Percentiles rank a stretch among this genome's conserved stretches.
phyloP scores from a whole-genome alignment of 1,284 basidiomycete genomes.

The Cryptococcus sp. region DNA sequence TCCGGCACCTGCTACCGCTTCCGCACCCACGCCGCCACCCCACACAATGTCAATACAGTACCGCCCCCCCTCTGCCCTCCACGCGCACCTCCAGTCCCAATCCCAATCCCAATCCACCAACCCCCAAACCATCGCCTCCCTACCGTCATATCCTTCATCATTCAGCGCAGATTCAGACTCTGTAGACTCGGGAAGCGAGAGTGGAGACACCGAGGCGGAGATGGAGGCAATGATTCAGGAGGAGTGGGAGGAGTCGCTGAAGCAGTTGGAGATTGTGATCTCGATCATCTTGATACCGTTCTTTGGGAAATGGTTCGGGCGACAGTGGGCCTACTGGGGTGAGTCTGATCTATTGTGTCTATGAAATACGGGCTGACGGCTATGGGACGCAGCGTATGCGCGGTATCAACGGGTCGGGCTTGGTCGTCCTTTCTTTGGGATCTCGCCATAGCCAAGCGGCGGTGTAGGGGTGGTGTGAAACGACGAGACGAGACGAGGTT shows the following conservation, averaged over 20 bases:
- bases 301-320: conserved; percentile 81
- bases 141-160: conserved; percentile 51
- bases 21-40: neutral
- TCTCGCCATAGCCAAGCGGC: neutral
- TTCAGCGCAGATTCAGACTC: conserved; percentile 51
- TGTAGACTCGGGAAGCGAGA: conserved; percentile 54
- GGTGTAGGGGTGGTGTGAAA: neutral
- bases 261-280: conserved; percentile 75
- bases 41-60: conserved; percentile 37
- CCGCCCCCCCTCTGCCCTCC: conserved; percentile 15
- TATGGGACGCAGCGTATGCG: conserved; percentile 1
- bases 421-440: conserved; percentile 3
- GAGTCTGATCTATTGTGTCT: conserved; percentile 38
- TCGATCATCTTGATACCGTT: conserved; percentile 77
- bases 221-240: conserved; percentile 67
- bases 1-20: no score
- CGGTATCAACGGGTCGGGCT: conserved; percentile 7
- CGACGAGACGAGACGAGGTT: neutral
- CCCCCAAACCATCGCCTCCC: conserved; percentile 12
- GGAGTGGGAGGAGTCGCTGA: conserved; percentile 87
- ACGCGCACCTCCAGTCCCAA: neutral
- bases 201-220: conserved; percentile 56
- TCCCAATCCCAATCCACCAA: conserved; percentile 5
- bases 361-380: neutral
- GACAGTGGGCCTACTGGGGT: conserved; percentile 83